These are phyloP conservation scores for Antrodiella citrinella DNA, from an alignment of 768 basidiomycete species.

Conservation along the genomic window DNA sequence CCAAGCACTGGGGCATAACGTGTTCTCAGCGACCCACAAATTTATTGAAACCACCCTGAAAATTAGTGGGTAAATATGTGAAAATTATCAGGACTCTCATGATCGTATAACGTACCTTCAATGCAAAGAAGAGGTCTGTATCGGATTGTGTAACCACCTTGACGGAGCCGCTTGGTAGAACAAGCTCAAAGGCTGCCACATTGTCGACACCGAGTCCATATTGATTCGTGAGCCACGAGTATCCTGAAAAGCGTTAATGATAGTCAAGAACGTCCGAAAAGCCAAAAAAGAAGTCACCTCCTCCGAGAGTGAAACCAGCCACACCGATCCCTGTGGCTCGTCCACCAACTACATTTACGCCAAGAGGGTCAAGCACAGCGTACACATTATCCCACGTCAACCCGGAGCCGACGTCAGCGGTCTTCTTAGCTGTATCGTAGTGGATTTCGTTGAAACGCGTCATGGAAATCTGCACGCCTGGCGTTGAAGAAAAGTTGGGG, in stretches of 20 bases:
- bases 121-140: conserved; percentile 35
- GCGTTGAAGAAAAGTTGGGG: too few relatives aligned
- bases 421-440: conserved; percentile 14
- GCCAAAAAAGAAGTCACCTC: conserved; percentile 29
- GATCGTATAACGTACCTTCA: conserved; percentile 27
- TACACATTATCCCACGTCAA: conserved; percentile 67
- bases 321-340: conserved; percentile 41
- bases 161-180: conserved; percentile 44
- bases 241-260: too few relatives aligned
- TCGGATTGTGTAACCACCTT: conserved; percentile 23
- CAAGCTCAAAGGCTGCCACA: conserved; percentile 46
- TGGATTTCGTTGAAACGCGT: conserved; percentile 20
- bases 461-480: conserved; percentile 29
- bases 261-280: neutral
- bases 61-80: too few relatives aligned
- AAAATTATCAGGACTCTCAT: neutral
- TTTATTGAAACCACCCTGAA: conserved; percentile 55
- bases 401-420: conserved; percentile 26
- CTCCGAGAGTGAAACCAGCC: conserved; percentile 35
- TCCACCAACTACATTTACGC: conserved; percentile 51
- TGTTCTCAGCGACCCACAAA: conserved; percentile 27
- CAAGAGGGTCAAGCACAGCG: conserved; percentile 37
- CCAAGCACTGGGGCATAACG: neutral
- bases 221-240: conserved; percentile 59
- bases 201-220: conserved; percentile 51